These are phyloP conservation scores for Botrytis sinoallii DNA, from an alignment of 2,329 filamentous ascomycete species.

Conservation along the genomic window DNA sequence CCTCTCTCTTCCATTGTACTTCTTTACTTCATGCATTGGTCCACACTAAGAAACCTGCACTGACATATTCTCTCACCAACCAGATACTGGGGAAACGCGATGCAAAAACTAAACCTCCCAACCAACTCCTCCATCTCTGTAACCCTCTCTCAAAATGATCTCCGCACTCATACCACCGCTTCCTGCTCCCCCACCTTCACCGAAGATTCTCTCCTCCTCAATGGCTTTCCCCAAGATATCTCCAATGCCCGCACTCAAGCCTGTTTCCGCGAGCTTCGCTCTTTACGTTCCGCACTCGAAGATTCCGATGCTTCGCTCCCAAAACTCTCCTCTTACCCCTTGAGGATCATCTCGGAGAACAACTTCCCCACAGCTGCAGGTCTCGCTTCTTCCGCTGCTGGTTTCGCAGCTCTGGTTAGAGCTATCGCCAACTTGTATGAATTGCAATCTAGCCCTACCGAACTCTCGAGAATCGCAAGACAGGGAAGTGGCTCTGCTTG, in stretches of 20 bases:
- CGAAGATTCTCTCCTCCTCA: constrained; percentile 76
- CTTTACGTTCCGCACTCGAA: constrained; percentile 75
- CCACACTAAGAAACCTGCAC: constrained; percentile 21
- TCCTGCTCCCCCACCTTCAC: constrained; percentile 73
- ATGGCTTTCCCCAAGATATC: constrained; percentile 78
- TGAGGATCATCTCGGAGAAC: constrained; percentile 92
- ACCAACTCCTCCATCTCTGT: constrained; percentile 98
- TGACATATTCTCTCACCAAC: constrained; percentile 18
- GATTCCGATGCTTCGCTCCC: constrained; percentile 69
- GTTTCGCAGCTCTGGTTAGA: constrained; percentile 69
- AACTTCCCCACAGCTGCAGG: constrained; percentile 98
- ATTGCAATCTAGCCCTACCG: constrained; percentile 74
- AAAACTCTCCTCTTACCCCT: constrained; percentile 70
- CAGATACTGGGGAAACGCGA: constrained; percentile 95
- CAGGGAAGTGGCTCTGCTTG: constrained; percentile 96
- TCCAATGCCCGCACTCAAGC: constrained; percentile 88
- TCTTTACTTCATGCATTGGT: constrained; percentile 7
- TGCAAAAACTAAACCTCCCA: constrained; percentile 86
- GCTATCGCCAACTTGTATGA: constrained; percentile 91
- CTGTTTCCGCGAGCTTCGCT: constrained; percentile 82
- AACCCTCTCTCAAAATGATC: constrained; percentile 88
- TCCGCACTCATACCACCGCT: constrained; percentile 93
- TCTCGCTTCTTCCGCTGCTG: constrained; percentile 69
- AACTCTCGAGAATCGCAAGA: constrained; percentile 83
- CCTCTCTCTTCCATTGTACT: constrained; percentile 20